A percentile compares a stretch with the other conserved stretches of the same genome.
phyloP scores from a whole-genome alignment of 1,139 yeast genomes.

The Meyerozyma sp. region DNA sequence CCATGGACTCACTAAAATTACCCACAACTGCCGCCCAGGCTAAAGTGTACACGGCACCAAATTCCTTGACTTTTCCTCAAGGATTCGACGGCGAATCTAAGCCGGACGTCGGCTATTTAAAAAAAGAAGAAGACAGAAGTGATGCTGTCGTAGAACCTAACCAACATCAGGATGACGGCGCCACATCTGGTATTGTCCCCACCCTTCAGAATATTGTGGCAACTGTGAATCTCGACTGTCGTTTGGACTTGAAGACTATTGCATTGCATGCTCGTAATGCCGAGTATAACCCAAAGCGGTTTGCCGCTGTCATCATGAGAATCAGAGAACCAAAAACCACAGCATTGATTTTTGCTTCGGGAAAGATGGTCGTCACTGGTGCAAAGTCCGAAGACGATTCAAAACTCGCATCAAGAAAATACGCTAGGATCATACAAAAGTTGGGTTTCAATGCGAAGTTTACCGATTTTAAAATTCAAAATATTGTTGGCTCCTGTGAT shows the following conservation, averaged over 20 bases:
- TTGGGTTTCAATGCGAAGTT: conserved; percentile 94
- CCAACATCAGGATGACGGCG: conserved; percentile 54
- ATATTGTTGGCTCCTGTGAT: conserved; percentile 97
- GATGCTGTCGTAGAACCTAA: conserved; percentile 23
- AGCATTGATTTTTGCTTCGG: conserved; percentile 95
- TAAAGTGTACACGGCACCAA: conserved; percentile 65
- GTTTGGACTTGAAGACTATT: conserved; percentile 91
- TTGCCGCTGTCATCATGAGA: conserved; percentile 99
- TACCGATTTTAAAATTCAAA: conserved; percentile 95
- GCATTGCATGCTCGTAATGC: conserved; percentile 99
- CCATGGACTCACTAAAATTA: conserved; percentile 68
- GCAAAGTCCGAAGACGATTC: conserved; percentile 98
- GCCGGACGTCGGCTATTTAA: conserved; percentile 10
- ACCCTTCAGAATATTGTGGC: conserved; percentile 97
- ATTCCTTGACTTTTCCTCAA: conserved; percentile 59
- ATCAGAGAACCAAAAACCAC: conserved; percentile 98
- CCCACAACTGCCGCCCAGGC: conserved; percentile 84
- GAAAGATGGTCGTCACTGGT: conserved; percentile 99
- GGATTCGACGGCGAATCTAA: conserved; percentile 28
- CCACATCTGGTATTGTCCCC: conserved; percentile 91
- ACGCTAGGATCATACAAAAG: conserved; percentile 96
- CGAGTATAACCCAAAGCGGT: conserved; percentile 95
- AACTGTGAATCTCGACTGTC: conserved; percentile 93
- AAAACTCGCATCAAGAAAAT: conserved; percentile 92
- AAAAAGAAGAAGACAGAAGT: conserved; percentile 24